phyloP scores from a whole-genome alignment of 441 rosid species.

The Macaranga tanarius region DNA sequence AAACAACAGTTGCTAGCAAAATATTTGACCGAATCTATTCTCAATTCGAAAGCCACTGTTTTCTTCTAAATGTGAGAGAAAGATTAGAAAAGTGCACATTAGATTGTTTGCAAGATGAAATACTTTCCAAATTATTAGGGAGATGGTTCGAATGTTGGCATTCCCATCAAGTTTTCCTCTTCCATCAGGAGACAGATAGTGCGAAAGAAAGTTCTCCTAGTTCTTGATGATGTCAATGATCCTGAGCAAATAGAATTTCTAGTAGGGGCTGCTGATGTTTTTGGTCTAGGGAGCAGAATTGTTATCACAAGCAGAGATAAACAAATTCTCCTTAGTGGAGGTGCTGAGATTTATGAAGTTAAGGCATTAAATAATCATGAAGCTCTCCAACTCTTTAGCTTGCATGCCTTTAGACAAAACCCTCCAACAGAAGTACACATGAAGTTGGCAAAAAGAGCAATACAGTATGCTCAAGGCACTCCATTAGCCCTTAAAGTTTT shows the following conservation, averaged over 20 bases:
- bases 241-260: background rate
- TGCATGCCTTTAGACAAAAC: conserved; percentile 15
- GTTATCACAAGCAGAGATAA: conserved; percentile 20
- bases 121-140: background rate
- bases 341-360: conserved; percentile 1
- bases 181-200: background rate
- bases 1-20: background rate
- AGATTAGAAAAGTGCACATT: background rate
- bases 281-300: conserved; percentile 16
- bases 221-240: conserved; percentile 18
- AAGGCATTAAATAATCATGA: background rate
- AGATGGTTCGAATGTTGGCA: background rate
- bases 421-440: background rate
- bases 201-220: conserved; percentile 19
- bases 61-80: background rate
- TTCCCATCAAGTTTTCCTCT: background rate
- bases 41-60: background rate
- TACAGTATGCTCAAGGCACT: conserved; percentile 1
- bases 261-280: background rate
- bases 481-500: conserved; percentile 24
- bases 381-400: conserved; percentile 11
- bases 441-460: background rate
- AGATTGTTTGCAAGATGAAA: background rate
- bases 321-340: background rate
- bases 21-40: background rate